Conservation (phyloP, 179 eudicot genomes). For the Patellifolia procumbens region DNA sequence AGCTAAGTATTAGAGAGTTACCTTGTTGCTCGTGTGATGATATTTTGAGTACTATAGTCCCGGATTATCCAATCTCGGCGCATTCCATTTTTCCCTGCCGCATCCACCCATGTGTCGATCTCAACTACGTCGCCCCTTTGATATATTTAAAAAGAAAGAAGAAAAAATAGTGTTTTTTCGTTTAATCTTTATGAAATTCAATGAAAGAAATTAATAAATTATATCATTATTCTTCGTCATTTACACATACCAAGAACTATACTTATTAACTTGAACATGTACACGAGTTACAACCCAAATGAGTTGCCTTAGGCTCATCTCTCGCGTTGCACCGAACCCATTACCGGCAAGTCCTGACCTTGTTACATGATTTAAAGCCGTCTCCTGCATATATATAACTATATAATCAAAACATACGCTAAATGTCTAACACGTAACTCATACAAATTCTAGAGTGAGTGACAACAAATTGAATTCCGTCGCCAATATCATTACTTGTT, state of each 20-base stretch:
- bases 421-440: neutral
- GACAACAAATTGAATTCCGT: too few relatives aligned
- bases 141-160: too few relatives aligned
- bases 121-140: slow-evolving; percentile 82
- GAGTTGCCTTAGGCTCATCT: slow-evolving; percentile 80
- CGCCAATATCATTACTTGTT: too few relatives aligned
- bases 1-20: slow-evolving; percentile 14
- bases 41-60: slow-evolving; percentile 53
- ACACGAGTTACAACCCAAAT: slow-evolving; percentile 91
- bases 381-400: slow-evolving; percentile 49
- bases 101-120: slow-evolving; percentile 88
- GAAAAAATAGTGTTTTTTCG: neutral
- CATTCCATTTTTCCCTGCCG: slow-evolving; percentile 84
- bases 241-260: slow-evolving; percentile 68
- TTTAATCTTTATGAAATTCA: neutral
- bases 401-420: neutral
- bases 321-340: slow-evolving; percentile 80
- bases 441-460: too few relatives aligned
- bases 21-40: slow-evolving; percentile 86
- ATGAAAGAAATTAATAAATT: neutral
- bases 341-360: slow-evolving; percentile 71
- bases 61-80: slow-evolving; percentile 83
- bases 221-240: slow-evolving; percentile 20
- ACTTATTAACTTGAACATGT: slow-evolving; percentile 67
- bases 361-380: slow-evolving; percentile 77